Evolutionary conservation across 306 rosid species (phyloP).

Genomic region (Canavalia gladiata): DNA sequence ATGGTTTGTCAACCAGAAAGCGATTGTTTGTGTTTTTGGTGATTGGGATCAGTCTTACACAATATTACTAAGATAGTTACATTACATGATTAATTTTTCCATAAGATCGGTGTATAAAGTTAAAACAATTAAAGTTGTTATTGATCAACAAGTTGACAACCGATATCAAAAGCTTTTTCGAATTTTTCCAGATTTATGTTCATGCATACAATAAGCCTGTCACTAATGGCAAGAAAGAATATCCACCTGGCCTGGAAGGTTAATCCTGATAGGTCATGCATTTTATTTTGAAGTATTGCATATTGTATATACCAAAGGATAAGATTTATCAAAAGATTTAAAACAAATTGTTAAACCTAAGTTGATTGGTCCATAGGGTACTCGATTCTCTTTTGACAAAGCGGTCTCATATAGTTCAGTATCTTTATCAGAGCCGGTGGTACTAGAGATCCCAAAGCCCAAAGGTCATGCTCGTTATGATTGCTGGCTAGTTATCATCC

Average conservation of each 20-base stretch:
- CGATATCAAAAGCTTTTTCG: no score
- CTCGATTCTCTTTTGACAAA: constrained; percentile 84
- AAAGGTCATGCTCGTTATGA: constrained; percentile 97
- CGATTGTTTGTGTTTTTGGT: no score
- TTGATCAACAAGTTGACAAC: no score
- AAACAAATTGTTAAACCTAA: constrained; percentile 94
- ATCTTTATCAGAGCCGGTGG: constrained; percentile 83
- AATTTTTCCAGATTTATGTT: no score
- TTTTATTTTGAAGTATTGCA: constrained; percentile 93
- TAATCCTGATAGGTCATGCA: constrained; percentile 89
- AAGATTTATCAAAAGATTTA: constrained; percentile 85
- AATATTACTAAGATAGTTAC: no score
- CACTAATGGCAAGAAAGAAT: no score
- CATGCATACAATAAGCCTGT: no score
- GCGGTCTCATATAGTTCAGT: constrained; percentile 86
- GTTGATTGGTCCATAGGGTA: constrained; percentile 99
- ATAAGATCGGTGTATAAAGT: no score
- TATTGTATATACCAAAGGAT: constrained; percentile 88
- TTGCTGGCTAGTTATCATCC: constrained; percentile 90
- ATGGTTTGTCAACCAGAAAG: no score
- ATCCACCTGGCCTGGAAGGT: constrained; percentile 59
- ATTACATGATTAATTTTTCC: no score
- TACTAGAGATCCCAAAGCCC: constrained; percentile 94
- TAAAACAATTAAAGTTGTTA: no score
- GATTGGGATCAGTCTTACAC: no score